Base-by-base conservation (phyloP, 1,139 yeast species). In the Magnusiomyces clavatus region DNA sequence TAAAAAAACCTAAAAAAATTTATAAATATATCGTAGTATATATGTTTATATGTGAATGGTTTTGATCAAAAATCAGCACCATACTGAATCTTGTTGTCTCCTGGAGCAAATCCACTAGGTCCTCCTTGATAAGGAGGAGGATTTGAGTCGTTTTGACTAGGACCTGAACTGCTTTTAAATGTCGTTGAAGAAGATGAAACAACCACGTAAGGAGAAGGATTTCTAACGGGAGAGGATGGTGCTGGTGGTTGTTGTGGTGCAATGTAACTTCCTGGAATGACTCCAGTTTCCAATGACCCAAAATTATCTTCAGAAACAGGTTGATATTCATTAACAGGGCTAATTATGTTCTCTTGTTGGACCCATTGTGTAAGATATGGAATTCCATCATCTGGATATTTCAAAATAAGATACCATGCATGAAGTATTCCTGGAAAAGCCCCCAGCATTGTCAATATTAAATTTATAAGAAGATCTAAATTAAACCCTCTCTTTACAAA, bases 371-470 rank as follows among this genome's bases (percentile, higher is more conserved):
- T 17, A 36, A 54, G 47, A 12, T 31, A 36, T 11, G 65, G 77
- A 57, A 82, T 75, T 8, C 89, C 89, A 1, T 87, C 89, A 49
- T 82, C 70, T 3, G 75, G 74, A 56, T 68, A 67, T 59, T 68
- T 68, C 49, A 72, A 63, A 43, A 72, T 65, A 54, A 72, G 67
- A 59, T 71, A 72, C 72, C 73, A 69, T 1, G 76, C 68, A 54
- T 72, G 75, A 47, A 70, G 57, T 17, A 70, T 63, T 4, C 95
- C 96, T 0, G 96, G 96, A 56, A 89, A 67, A 61, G 79, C 82
- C 1, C 88, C 89, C 37, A 83, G 66, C 24, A 80, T 57, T 47
- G 82, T 78, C 42, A 83, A 72, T 44, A 77, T 66, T 43, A 83
- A 71, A 63, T 82, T 83, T 55, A 83, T 78, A 14, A 81, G 64